phyloP scores from a whole-genome alignment of 139 green algal genomes.

The Micractinium sp. region DNA sequence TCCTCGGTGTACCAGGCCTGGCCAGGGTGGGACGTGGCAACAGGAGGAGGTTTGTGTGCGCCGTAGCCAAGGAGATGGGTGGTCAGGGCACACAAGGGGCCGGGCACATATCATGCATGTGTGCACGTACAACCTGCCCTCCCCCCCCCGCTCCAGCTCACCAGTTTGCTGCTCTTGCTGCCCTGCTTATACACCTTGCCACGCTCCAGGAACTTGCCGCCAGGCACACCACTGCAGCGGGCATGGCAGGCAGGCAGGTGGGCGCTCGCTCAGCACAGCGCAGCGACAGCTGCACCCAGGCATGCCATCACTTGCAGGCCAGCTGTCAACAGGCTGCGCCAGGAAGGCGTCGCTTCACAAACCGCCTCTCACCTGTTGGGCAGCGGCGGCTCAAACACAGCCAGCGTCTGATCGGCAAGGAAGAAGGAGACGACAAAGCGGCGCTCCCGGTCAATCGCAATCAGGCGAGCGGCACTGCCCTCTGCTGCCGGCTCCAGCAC shows the following conservation, averaged over 20 bases:
- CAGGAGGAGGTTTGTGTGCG: background rate
- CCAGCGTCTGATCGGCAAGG: conserved; percentile 77
- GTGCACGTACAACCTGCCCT: conserved; percentile 2
- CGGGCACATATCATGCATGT: no score
- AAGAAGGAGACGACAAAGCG: conserved; percentile 93
- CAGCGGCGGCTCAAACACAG: conserved; percentile 90
- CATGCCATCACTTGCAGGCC: no score
- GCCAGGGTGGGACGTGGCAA: background rate
- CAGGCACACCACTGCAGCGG: conserved; percentile 68
- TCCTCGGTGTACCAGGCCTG: conserved; percentile 68
- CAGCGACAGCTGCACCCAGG: no score
- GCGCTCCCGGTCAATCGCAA: conserved; percentile 48
- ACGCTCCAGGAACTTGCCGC: conserved; percentile 94
- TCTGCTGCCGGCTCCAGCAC: conserved; percentile 10
- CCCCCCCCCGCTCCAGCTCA: conserved; percentile 12
- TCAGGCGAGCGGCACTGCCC: background rate
- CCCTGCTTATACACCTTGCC: conserved; percentile 37
- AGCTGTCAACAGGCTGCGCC: background rate
- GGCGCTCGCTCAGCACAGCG: no score
- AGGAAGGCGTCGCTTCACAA: background rate
- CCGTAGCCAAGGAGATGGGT: background rate
- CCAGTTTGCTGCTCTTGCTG: conserved; percentile 18
- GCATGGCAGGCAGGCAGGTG: background rate
- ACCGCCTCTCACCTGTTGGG: conserved; percentile 60
- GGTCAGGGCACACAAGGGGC: background rate